Percentiles rank a stretch among this genome's conserved stretches.
Evolutionary conservation across 139 green algal species (phyloP).

Genomic region (Volvox africanus): DNA sequence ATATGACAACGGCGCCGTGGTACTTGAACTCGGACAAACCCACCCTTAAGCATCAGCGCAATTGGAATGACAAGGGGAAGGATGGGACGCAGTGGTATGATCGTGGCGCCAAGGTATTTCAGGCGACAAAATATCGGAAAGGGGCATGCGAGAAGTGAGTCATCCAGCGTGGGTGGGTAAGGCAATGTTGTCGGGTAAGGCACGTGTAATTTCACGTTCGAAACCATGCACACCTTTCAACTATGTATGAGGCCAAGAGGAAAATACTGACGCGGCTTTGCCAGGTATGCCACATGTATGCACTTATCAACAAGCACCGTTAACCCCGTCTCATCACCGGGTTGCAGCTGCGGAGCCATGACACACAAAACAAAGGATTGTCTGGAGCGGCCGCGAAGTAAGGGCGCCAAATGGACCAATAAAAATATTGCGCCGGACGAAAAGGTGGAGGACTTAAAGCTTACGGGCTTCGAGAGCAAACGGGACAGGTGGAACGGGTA

Average conservation of each 20-base stretch:
- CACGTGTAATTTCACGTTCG: not conserved
- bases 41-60: constrained; percentile 97
- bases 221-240: too few relatives aligned
- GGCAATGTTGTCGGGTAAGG: not conserved
- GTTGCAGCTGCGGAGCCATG: constrained; percentile 94
- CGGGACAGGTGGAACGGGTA: constrained; percentile 96
- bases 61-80: constrained; percentile 88
- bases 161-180: not conserved
- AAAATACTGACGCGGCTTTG: too few relatives aligned
- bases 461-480: constrained; percentile 91
- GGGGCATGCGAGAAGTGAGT: constrained; percentile 97
- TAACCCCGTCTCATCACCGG: too few relatives aligned
- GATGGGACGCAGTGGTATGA: constrained; percentile 87
- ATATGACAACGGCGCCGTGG: constrained; percentile 97
- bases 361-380: constrained; percentile 97
- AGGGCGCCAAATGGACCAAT: constrained; percentile 91
- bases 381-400: constrained; percentile 91
- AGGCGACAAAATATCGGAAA: constrained; percentile 96
- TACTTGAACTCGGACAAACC: constrained; percentile 92
- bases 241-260: too few relatives aligned
- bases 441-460: constrained; percentile 90
- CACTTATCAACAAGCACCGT: too few relatives aligned
- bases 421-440: constrained; percentile 97
- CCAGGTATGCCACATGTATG: too few relatives aligned
- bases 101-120: constrained; percentile 91